Conservation (phyloP, 495 filamentous ascomycete genomes). For the Hypomontagnella monticulosa region DNA sequence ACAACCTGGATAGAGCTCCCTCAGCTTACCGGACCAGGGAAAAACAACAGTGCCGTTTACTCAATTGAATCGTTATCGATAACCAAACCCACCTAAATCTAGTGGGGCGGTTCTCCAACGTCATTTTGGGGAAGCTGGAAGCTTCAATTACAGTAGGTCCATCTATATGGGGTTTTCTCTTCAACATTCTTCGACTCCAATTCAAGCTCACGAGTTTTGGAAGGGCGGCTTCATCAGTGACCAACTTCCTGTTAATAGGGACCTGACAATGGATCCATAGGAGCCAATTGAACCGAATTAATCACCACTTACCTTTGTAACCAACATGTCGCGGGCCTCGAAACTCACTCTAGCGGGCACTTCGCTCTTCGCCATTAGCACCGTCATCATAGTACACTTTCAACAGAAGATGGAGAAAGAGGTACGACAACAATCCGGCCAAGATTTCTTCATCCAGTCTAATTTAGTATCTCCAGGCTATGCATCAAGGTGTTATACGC, state of each 20-base stretch:
- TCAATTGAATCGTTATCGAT: conserved; percentile 30
- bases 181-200: too few relatives aligned
- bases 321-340: conserved; percentile 85
- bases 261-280: too few relatives aligned
- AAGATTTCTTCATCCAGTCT: too few relatives aligned
- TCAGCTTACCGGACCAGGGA: conserved; percentile 5
- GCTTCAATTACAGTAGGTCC: too few relatives aligned
- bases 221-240: too few relatives aligned
- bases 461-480: conserved; percentile 66
- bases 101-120: conserved; percentile 5
- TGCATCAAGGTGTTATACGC: conserved; percentile 94
- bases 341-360: conserved; percentile 86
- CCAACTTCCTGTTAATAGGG: too few relatives aligned
- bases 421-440: conserved; percentile 60
- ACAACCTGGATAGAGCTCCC: conserved; percentile 3
- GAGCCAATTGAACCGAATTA: too few relatives aligned
- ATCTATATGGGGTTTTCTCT: too few relatives aligned
- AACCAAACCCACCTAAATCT: not conserved
- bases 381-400: conserved; percentile 88
- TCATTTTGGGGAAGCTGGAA: not conserved
- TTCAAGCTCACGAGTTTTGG: too few relatives aligned
- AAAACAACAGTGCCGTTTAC: conserved; percentile 16
- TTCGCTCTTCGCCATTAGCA: conserved; percentile 75
- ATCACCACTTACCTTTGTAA: not conserved
- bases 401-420: conserved; percentile 86